These are phyloP conservation scores for Leucaena leucocephala DNA, from an alignment of 306 rosid genomes.

Conservation along the genomic window DNA sequence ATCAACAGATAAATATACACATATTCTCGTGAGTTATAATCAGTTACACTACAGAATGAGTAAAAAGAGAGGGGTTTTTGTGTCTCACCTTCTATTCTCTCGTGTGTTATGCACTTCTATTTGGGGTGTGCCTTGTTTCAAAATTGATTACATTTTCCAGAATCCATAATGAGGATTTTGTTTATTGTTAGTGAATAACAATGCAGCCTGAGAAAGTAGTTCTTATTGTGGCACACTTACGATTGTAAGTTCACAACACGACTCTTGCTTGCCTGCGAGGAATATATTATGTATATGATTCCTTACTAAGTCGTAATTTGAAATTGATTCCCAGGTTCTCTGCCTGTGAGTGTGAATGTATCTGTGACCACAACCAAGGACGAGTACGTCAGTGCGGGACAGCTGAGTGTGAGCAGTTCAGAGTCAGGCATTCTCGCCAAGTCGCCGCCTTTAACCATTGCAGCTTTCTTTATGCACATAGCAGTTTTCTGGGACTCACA, in stretches of 20 bases:
- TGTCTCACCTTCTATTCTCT: slow-evolving; percentile 6
- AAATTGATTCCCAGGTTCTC: slow-evolving; percentile 64
- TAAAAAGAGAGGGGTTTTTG: neutral
- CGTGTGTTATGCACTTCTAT: neutral
- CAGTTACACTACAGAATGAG: neutral
- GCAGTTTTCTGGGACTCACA: slow-evolving; percentile 42
- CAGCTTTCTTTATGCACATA: slow-evolving; percentile 55
- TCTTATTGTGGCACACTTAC: neutral
- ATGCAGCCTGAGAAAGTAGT: neutral
- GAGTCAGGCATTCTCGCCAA: slow-evolving; percentile 46
- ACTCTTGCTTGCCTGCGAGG: slow-evolving; percentile 11
- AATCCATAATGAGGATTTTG: neutral
- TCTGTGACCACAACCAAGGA: slow-evolving; percentile 75
- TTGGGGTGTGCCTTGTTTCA: slow-evolving; percentile 17
- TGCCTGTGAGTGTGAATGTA: slow-evolving; percentile 65
- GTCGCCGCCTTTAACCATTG: slow-evolving; percentile 50
- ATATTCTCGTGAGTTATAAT: neutral
- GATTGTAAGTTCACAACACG: slow-evolving; percentile 66
- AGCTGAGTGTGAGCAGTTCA: slow-evolving; percentile 58
- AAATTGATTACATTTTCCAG: slow-evolving; percentile 1
- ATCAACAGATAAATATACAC: slow-evolving; percentile 5
- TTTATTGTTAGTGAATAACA: neutral
- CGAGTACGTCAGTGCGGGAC: slow-evolving; percentile 69
- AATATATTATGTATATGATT: slow-evolving; percentile 4
- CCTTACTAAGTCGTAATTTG: slow-evolving; percentile 23